A percentile compares a stretch with the other conserved stretches of the same genome.
These are phyloP conservation scores for Boletellus ananas DNA, from an alignment of 768 basidiomycete genomes.

Conservation along the genomic window DNA sequence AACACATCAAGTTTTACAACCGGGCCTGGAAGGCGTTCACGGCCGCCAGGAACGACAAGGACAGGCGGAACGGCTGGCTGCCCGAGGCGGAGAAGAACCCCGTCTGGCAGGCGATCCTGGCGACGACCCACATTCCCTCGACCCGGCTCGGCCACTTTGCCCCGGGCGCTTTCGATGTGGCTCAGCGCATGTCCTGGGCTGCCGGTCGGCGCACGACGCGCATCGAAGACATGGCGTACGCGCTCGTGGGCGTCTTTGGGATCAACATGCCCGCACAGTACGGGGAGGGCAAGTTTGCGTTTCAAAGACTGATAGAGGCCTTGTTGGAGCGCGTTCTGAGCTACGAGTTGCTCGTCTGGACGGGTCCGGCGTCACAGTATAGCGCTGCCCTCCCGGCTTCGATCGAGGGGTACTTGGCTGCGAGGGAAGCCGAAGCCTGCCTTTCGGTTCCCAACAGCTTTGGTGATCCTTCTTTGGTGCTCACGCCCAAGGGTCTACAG, in stretches of 20 bases:
- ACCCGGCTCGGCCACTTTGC: not conserved
- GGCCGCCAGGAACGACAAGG: slow-evolving; percentile 6
- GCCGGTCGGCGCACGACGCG: slow-evolving; percentile 20
- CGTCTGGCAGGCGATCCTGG: slow-evolving; percentile 1
- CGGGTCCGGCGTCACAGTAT: slow-evolving; percentile 3
- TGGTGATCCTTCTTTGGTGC: slow-evolving; percentile 6
- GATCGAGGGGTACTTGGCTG: slow-evolving; percentile 9
- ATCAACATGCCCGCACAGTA: slow-evolving; percentile 21
- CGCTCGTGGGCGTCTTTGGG: slow-evolving; percentile 21
- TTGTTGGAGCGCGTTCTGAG: not conserved
- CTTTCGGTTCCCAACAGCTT: not conserved
- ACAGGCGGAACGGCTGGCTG: not conserved
- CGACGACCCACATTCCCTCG: not conserved
- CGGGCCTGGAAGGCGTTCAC: slow-evolving; percentile 1
- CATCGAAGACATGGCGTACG: slow-evolving; percentile 23
- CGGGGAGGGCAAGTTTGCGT: slow-evolving; percentile 23
- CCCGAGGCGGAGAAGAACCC: not conserved
- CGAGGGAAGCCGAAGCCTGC: not conserved
- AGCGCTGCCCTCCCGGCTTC: slow-evolving; percentile 5
- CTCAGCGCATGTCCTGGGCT: slow-evolving; percentile 15
- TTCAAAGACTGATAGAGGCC: slow-evolving; percentile 15
- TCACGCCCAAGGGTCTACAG: slow-evolving; percentile 7
- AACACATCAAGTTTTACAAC: slow-evolving; percentile 16
- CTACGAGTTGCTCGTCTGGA: slow-evolving; percentile 7
- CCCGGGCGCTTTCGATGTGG: slow-evolving; percentile 4